These are phyloP conservation scores for Drechslerella dactyloides DNA, from an alignment of 2,329 filamentous ascomycete genomes.

Conservation along the genomic window DNA sequence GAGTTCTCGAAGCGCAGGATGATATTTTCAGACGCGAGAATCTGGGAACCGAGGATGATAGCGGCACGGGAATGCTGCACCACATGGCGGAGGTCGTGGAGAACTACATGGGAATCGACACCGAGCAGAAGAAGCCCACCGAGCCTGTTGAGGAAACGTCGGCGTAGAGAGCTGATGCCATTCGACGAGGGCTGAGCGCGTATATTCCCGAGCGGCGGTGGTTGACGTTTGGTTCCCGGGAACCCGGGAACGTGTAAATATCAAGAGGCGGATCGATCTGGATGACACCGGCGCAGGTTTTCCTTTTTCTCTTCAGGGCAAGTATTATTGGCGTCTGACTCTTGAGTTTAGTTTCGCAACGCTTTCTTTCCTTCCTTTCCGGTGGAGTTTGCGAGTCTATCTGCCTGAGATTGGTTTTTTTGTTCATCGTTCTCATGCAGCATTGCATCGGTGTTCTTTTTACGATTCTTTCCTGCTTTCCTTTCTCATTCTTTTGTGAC, in stretches of 20 bases:
- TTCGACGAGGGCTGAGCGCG: conserved; percentile 32
- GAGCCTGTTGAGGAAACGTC: conserved; percentile 34
- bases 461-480: background rate
- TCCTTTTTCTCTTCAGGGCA: conserved; percentile 13
- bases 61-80: conserved; percentile 13
- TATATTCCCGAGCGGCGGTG: conserved; percentile 42
- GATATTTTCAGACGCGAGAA: conserved; percentile 41
- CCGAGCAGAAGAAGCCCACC: conserved; percentile 5
- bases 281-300: background rate
- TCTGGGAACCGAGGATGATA: conserved; percentile 1
- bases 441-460: conserved; percentile 40
- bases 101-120: conserved; percentile 27
- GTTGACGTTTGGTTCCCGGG: conserved; percentile 13
- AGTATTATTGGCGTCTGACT: conserved; percentile 32
- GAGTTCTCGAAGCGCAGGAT: conserved; percentile 43
- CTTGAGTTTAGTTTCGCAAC: background rate
- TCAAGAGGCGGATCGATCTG: background rate
- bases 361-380: background rate
- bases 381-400: background rate
- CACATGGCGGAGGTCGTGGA: conserved; percentile 37
- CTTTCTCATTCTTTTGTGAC: no score
- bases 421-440: conserved; percentile 10
- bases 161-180: conserved; percentile 42
- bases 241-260: conserved; percentile 23
- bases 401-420: conserved; percentile 8